Base-by-base conservation (phyloP, 2,329 filamentous ascomycete genomes). In the Scedosporium dehoogii region DNA sequence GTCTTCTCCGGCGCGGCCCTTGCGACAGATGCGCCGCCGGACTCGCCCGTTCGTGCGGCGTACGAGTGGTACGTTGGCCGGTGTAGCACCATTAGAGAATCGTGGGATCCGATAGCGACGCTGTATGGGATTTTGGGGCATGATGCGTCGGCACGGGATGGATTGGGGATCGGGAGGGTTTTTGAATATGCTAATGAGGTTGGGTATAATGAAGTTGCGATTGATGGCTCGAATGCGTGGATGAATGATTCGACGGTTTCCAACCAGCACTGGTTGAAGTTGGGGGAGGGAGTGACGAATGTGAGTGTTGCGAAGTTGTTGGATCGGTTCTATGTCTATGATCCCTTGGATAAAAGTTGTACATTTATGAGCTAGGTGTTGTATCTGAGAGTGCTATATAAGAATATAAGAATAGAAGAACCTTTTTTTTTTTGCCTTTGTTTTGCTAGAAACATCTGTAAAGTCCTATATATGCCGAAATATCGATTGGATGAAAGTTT, bases 101-200 rank as follows among this genome's bases (percentile, higher is more conserved):
- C 75, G 0, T 79, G 76, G 76, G 77, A 79, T 64, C 75, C 75
- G 1, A 63, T 79, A 18, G 73, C 77, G 1, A 68, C 76, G 2
- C 61, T 77, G 23, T 79, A 79, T 60, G 76, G 72, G 3, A 71
- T 75, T 3, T 41, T 69, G 0, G 76, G 76, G 0, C 63, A 76
- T 7, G 71, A 69, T 0, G 70, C 68, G 1, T 18, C 76, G 10
- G 10, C 10, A 38, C 9, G 33, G 1, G 7, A 1, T 23, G 51
- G 23, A 12, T 23, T 23, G 18, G 51, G 23, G 6, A 3, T 27
- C 3, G 23, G 51, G 23, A 2, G 12, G 23, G 2, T 55, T 6
- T 55, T 55, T 23, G 51, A 10, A 18, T 55, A 55, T 25, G 51
- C 18, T 1, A 55, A 55, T 25, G 51, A 55, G 4, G 14, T 55